Base-by-base conservation (phyloP, 805 yeast genomes). In the Soucietia sequanensis region DNA sequence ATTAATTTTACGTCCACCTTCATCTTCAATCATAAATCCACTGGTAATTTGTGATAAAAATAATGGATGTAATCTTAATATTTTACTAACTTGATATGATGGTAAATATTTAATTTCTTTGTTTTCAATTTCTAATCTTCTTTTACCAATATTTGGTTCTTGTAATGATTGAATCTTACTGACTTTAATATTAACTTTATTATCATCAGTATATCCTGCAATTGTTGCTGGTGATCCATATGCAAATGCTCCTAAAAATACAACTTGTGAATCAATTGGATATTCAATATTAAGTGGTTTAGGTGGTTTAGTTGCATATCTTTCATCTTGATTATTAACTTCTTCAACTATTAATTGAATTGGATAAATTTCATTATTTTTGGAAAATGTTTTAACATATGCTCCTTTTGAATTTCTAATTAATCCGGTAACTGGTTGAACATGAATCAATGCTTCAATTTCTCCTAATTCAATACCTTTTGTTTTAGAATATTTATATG, bases 191-290 rank as follows among this genome's bases (percentile, higher is more conserved):
- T 80, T 74, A 38, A 84, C 60, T 41, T 59, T 62, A 31, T 56
- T 53, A 4, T 48, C 41, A 16, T 70, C 67, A 20, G 68, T 69
- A 50, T 82, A 77, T 0, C 85, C 91, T 31, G 73, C 74, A 29
- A 85, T 75, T 15, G 67, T 67, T 4, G 88, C 86, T 28, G 84
- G 80, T 4, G 87, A 76, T 35, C 99, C 98, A 55, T 87, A 93
- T 2, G 90, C 95, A 58, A 80, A 79, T 18, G 81, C 87, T 31
- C 97, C 95, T 41, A 93, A 67, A 54, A 86, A 86, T 6, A 91
- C 76, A 18, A 81, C 90, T 33, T 78, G 76, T 0, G 84, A 72
- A 11, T 75, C 81, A 4, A 72, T 35, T 13, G 97, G 97, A 60
- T 75, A 93, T 56, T 91, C 97, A 43, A 85, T 78, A 6, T 78